Conservation (phyloP, 306 rosid species). For the Styphnolobium japonicum region DNA sequence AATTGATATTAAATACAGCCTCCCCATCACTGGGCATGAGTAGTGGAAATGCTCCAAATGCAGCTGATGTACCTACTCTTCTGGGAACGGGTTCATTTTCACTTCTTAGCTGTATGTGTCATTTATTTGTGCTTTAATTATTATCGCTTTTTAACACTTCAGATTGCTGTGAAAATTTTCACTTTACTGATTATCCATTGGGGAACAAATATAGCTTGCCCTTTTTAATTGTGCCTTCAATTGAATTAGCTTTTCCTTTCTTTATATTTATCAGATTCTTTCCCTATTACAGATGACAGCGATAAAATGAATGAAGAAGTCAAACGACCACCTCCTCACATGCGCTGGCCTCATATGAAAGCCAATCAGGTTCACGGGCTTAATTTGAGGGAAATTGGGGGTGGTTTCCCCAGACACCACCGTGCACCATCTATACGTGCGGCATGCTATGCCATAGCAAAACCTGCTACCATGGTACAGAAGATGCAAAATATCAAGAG, state of each 20-base stretch:
- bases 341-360: conserved; percentile 99
- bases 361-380: conserved; percentile 96
- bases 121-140: conserved; percentile 21
- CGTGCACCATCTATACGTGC: conserved; percentile 96
- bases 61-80: conserved; percentile 97
- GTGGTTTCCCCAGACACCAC: conserved; percentile 92
- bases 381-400: conserved; percentile 94
- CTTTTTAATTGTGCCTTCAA: neutral
- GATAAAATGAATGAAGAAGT: conserved; percentile 48
- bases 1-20: conserved; percentile 57
- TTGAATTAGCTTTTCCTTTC: conserved; percentile 17
- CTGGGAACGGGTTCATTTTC: conserved; percentile 87
- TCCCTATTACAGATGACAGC: conserved; percentile 54
- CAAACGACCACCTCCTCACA: conserved; percentile 59
- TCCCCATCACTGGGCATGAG: conserved; percentile 53
- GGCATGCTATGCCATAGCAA: conserved; percentile 94
- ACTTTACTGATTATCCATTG: neutral
- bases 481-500: conserved; percentile 88
- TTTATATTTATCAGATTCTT: conserved; percentile 6
- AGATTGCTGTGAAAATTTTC: neutral
- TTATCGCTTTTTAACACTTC: neutral
- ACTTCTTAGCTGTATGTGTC: conserved; percentile 74
- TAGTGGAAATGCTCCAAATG: conserved; percentile 75
- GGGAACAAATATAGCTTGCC: neutral
- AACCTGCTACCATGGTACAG: conserved; percentile 94